These are phyloP conservation scores for Spathaspora hagerdaliae DNA, from an alignment of 805 yeast genomes.

Conservation along the genomic window DNA sequence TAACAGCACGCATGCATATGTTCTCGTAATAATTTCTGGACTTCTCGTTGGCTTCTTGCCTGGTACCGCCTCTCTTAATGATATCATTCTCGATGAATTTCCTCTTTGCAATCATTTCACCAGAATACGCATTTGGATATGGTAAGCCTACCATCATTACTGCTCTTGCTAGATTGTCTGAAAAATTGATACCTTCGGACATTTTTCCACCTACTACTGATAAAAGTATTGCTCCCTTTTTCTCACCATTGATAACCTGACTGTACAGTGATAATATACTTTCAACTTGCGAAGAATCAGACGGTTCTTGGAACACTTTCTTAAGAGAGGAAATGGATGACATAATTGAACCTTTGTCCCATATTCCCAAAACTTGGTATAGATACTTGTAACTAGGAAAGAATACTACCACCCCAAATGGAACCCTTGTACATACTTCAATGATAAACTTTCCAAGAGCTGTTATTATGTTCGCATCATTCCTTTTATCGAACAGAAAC, in stretches of 20 bases:
- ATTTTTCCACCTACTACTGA: constrained; percentile 91
- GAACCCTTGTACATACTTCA: constrained; percentile 43
- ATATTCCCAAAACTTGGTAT: constrained; percentile 42
- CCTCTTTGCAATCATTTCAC: constrained; percentile 72
- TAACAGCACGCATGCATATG: constrained; percentile 84
- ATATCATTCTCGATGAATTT: constrained; percentile 56
- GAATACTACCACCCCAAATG: constrained; percentile 76
- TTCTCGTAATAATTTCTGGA: constrained; percentile 69
- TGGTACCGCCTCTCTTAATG: constrained; percentile 44
- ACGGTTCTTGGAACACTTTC: constrained; percentile 54
- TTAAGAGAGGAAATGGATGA: constrained; percentile 37
- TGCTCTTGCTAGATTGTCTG: constrained; percentile 82
- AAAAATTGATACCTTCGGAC: constrained; percentile 91
- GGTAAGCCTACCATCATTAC: constrained; percentile 88
- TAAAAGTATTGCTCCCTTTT: constrained; percentile 61
- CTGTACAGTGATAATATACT: constrained; percentile 50
- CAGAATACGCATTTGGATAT: constrained; percentile 79
- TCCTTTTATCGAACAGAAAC: constrained; percentile 67
- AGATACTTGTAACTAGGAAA: constrained; percentile 82
- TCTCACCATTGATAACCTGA: constrained; percentile 26
- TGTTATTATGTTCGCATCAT: constrained; percentile 39
- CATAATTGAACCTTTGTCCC: constrained; percentile 45
- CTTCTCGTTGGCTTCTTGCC: constrained; percentile 41
- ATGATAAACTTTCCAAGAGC: constrained; percentile 49
- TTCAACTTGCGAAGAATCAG: constrained; percentile 38